Base-by-base conservation (phyloP, 495 filamentous ascomycete species). In the Geoglossum glabrum region DNA sequence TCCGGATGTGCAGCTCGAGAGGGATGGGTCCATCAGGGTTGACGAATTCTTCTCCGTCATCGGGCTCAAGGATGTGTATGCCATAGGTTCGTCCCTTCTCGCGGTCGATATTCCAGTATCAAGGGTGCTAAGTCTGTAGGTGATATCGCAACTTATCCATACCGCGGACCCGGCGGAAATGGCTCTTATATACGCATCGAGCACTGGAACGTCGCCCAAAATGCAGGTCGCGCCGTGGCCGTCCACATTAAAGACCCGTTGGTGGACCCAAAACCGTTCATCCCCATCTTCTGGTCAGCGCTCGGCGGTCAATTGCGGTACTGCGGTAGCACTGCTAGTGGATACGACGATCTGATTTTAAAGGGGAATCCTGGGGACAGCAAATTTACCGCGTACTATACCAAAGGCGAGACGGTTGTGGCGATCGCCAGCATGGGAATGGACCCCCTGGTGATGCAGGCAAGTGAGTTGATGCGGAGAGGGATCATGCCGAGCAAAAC, bases 201-300 rank as follows among this genome's bases (percentile, higher is more conserved):
- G 73, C 92, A 98, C 67, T 98, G 90, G 90, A 89, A 96, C 67
- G 92, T 98, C 1, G 92, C 92, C 2, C 92, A 97, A 69, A 96
- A 96, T 62, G 72, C 84, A 4, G 92, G 92, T 4, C 83, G 90
- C 19, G 72, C 74, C 25, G 92, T 81, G 6, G 92, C 86, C 4
- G 70, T 72, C 57, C 75, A 84, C 59, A 95, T 98, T 58, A 73
- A 77, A 36, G 76, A 82, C 59, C 76, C 81, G 30, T 67, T 70
- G 61, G 63, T 75, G 13, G 72, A 70, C 63, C 75, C 83, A 0
- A 82, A 87, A 60, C 71, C 74, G 1, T 98, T 96, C 71, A 87
- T 88, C 26, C 92, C 92, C 0, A 76, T 98, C 31, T 98, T 98
- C 74, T 98, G 92, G 92, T 90, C 85, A 10, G 93, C 92, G 1